A percentile compares a stretch with the other conserved stretches of the same genome.
Conservation (phyloP, 2,329 filamentous ascomycete genomes). For the Elsinoe australis region DNA sequence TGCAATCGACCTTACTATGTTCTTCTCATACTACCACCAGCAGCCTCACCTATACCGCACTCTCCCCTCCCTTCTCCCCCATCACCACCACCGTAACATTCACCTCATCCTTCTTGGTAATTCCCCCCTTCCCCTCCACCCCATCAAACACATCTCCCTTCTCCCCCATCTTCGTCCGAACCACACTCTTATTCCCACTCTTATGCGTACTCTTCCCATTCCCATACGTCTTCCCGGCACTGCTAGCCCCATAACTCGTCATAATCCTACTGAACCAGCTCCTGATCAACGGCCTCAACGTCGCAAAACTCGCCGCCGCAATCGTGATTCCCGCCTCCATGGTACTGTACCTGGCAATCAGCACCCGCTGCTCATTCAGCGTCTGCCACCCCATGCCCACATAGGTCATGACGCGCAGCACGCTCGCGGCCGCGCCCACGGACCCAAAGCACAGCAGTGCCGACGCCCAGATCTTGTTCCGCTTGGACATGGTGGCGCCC, state of each 20-base stretch:
- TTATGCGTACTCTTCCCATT: conserved; percentile 5
- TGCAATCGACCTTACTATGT: too few relatives aligned
- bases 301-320: conserved; percentile 21
- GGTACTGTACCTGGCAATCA: conserved; percentile 19
- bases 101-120: conserved; percentile 12
- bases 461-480: neutral
- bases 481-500: conserved; percentile 2
- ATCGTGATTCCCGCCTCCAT: conserved; percentile 24
- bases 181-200: conserved; percentile 10
- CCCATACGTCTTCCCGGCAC: conserved; percentile 1
- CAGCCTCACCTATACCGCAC: neutral
- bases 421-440: neutral
- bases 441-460: neutral
- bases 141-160: conserved; percentile 10
- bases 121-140: neutral
- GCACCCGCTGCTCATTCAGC: neutral
- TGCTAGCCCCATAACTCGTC: conserved; percentile 9
- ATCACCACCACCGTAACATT: conserved; percentile 6
- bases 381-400: conserved; percentile 2
- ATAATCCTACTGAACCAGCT: conserved; percentile 11
- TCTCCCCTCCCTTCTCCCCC: neutral
- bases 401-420: neutral
- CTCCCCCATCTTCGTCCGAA: conserved; percentile 5
- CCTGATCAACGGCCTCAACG: conserved; percentile 23
- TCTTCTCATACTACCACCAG: neutral